phyloP scores from a whole-genome alignment of 768 basidiomycete species.

The Amyloporia xantha region DNA sequence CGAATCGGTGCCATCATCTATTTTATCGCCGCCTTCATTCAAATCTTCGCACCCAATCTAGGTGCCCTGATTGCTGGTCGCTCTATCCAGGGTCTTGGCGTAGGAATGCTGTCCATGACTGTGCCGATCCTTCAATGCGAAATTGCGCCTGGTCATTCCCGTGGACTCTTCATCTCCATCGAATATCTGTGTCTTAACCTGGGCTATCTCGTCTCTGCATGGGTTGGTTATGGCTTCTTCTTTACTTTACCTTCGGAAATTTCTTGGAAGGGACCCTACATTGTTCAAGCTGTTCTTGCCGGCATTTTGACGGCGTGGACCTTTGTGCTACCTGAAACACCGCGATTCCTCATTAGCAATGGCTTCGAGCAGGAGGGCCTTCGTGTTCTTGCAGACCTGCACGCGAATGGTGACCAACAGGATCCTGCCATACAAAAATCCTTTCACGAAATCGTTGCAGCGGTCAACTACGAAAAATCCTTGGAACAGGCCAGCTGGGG shows the following conservation, averaged over 20 bases:
- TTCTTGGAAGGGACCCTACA: conserved; percentile 52
- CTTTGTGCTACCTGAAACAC: conserved; percentile 66
- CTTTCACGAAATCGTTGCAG: conserved; percentile 75
- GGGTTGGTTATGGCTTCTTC: conserved; percentile 46
- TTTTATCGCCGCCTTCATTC: conserved; percentile 42
- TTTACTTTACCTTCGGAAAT: conserved; percentile 38
- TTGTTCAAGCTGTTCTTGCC: conserved; percentile 46
- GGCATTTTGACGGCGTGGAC: conserved; percentile 40
- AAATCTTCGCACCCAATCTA: conserved; percentile 45
- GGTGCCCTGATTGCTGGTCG: conserved; percentile 56
- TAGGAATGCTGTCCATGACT: conserved; percentile 41
- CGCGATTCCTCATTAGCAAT: conserved; percentile 75
- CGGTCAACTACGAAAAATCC: conserved; percentile 55
- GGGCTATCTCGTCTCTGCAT: conserved; percentile 43
- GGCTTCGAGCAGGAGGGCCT: conserved; percentile 66
- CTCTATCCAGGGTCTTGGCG: conserved; percentile 64
- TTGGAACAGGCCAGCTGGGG: conserved; percentile 37
- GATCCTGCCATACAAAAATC: conserved; percentile 70
- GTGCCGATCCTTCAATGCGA: conserved; percentile 14
- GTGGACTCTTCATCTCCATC: conserved; percentile 48
- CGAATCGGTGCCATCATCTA: conserved; percentile 45
- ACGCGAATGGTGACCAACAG: conserved; percentile 67
- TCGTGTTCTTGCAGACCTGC: conserved; percentile 68
- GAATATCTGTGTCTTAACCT: conserved; percentile 46
- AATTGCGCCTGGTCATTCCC: conserved; percentile 25